phyloP scores from a whole-genome alignment of 441 rosid species.

The Codiaeum variegatum region DNA sequence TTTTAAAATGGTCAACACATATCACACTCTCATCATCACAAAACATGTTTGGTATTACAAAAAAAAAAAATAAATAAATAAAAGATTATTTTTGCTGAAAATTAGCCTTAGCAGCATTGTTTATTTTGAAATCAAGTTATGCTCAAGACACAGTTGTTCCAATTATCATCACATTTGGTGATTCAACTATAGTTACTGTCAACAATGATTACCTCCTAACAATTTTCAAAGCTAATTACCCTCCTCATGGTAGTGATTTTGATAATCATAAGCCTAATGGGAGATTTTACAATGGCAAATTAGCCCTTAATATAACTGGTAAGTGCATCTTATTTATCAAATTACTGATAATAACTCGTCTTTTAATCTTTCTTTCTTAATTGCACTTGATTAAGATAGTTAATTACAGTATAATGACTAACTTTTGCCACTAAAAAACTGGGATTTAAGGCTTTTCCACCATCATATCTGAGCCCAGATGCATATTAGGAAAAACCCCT shows the following conservation, averaged over 20 bases:
- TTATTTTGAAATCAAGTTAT: constrained; percentile 1
- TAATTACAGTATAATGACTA: too few relatives aligned
- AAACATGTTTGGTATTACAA: constrained; percentile 1
- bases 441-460: constrained; percentile 69
- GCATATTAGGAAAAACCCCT: constrained; percentile 83
- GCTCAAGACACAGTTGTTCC: constrained; percentile 73
- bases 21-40: constrained; percentile 13
- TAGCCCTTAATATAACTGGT: constrained; percentile 89
- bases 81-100: background rate
- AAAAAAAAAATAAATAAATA: too few relatives aligned
- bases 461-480: constrained; percentile 77
- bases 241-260: constrained; percentile 94
- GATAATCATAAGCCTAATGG: constrained; percentile 63
- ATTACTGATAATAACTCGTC: background rate
- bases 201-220: constrained; percentile 85
- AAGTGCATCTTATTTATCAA: background rate
- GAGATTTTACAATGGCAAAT: constrained; percentile 87
- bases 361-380: background rate
- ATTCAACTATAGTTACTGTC: constrained; percentile 82
- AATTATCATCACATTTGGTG: constrained; percentile 72
- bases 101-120: constrained; percentile 15
- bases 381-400: too few relatives aligned
- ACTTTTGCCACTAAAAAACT: constrained; percentile 69
- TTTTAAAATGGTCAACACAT: constrained; percentile 13
- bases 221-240: constrained; percentile 70